Conservation (phyloP, 805 yeast genomes). For the Yamadazyma olivae region DNA sequence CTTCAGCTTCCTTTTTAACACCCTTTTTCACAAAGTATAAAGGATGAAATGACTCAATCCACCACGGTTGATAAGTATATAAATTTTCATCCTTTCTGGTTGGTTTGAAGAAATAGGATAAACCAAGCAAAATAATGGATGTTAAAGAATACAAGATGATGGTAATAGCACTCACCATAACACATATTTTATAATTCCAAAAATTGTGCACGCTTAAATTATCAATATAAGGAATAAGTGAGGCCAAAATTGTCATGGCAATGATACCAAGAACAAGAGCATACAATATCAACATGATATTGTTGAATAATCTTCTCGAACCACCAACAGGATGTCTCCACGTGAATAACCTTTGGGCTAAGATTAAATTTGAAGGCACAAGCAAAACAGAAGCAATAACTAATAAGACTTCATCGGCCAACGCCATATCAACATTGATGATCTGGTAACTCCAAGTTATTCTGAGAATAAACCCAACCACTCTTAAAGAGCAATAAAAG, state of each 20-base stretch:
- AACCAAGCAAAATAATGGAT: conserved; percentile 45
- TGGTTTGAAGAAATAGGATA: conserved; percentile 56
- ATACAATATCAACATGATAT: conserved; percentile 48
- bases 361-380: conserved; percentile 55
- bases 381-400: conserved; percentile 55
- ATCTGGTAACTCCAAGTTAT: conserved; percentile 54
- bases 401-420: conserved; percentile 53
- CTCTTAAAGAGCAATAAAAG: conserved; percentile 47
- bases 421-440: conserved; percentile 43
- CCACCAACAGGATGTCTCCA: conserved; percentile 78
- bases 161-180: conserved; percentile 39
- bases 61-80: conserved; percentile 69
- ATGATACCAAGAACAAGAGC: conserved; percentile 53
- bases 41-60: conserved; percentile 67
- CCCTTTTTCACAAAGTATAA: conserved; percentile 56
- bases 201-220: conserved; percentile 44
- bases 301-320: conserved; percentile 47
- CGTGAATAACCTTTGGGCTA: conserved; percentile 71
- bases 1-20: conserved; percentile 46
- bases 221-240: conserved; percentile 57
- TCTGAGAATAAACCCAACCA: conserved; percentile 58
- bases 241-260: conserved; percentile 63
- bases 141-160: conserved; percentile 47
- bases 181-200: conserved; percentile 51
- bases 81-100: conserved; percentile 47